These are phyloP conservation scores for Mycena galericulata DNA, from an alignment of 768 basidiomycete species.

Conservation along the genomic window DNA sequence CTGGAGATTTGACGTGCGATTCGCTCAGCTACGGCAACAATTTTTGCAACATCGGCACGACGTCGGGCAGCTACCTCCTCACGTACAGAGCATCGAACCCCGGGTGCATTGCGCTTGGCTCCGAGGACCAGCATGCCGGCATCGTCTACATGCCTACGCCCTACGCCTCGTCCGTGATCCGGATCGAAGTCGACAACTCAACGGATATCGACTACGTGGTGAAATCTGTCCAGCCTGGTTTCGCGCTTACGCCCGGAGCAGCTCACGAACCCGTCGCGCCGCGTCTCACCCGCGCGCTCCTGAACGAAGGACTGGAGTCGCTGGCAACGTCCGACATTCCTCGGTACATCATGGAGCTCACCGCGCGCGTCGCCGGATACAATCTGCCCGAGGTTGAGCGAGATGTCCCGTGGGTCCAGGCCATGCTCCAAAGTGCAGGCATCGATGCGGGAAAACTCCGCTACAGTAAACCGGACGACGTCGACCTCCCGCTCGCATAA, in stretches of 20 bases:
- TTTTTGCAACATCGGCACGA: slow-evolving; percentile 11
- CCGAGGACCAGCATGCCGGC: slow-evolving; percentile 7
- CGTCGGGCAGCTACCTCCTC: slow-evolving; percentile 4
- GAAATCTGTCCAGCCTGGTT: background rate
- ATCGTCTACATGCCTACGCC: slow-evolving; percentile 9
- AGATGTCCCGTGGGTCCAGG: background rate
- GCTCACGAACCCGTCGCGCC: background rate
- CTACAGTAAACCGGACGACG: slow-evolving; percentile 3
- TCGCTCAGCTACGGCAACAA: slow-evolving; percentile 15
- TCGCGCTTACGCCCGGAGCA: background rate
- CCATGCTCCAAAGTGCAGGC: background rate
- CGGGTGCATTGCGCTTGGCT: background rate
- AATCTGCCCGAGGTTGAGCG: background rate
- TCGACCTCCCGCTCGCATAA: slow-evolving; percentile 4
- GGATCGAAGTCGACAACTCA: slow-evolving; percentile 7
- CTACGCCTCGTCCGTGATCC: slow-evolving; percentile 5
- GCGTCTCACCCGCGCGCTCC: background rate
- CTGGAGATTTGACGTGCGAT: too few species aligned
- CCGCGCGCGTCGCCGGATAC: background rate
- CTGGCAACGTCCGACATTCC: background rate
- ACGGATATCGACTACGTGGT: slow-evolving; percentile 4
- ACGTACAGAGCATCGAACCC: background rate
- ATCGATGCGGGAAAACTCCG: background rate
- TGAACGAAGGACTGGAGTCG: background rate
- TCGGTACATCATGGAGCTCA: background rate